Evolutionary conservation across 345 rosid species (phyloP).

Genomic region (Eutrema japonicum): DNA sequence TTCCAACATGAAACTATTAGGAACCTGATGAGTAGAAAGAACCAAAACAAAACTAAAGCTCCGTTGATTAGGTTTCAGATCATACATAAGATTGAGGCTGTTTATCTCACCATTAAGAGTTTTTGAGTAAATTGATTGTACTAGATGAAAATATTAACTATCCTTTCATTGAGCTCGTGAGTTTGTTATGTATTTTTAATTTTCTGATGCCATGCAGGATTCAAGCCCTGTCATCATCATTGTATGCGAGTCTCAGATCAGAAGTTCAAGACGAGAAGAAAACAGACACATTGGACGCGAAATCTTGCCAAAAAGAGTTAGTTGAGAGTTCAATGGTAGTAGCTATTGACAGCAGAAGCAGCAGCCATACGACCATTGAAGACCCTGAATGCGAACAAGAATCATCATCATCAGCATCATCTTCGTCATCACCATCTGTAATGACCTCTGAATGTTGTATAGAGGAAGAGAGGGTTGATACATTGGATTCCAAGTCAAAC

Average conservation of each 20-base stretch:
- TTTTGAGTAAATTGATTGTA: conserved; percentile 13
- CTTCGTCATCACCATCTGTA: conserved; percentile 18
- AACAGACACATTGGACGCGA: conserved; percentile 37
- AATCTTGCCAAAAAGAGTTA: conserved; percentile 41
- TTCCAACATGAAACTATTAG: too few relatives aligned
- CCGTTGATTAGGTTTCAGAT: too few relatives aligned
- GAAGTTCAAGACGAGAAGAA: conserved; percentile 46
- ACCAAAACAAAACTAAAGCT: too few relatives aligned
- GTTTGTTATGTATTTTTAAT: not conserved
- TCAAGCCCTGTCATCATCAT: conserved; percentile 55
- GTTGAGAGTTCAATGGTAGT: conserved; percentile 33
- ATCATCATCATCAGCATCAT: not conserved
- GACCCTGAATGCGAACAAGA: conserved; percentile 39
- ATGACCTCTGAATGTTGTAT: conserved; percentile 24
- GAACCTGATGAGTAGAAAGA: too few relatives aligned
- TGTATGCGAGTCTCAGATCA: conserved; percentile 45
- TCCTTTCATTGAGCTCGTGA: not conserved
- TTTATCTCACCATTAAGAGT: not conserved
- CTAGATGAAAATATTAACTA: not conserved
- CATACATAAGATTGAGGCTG: not conserved
- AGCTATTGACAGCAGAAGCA: conserved; percentile 9
- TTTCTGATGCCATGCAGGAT: conserved; percentile 48
- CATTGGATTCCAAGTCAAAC: conserved; percentile 33
- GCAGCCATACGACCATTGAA: conserved; percentile 27
- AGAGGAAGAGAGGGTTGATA: conserved; percentile 27